Conservation (phyloP, 257 asterid species). For the Przewalskia tangutica region DNA sequence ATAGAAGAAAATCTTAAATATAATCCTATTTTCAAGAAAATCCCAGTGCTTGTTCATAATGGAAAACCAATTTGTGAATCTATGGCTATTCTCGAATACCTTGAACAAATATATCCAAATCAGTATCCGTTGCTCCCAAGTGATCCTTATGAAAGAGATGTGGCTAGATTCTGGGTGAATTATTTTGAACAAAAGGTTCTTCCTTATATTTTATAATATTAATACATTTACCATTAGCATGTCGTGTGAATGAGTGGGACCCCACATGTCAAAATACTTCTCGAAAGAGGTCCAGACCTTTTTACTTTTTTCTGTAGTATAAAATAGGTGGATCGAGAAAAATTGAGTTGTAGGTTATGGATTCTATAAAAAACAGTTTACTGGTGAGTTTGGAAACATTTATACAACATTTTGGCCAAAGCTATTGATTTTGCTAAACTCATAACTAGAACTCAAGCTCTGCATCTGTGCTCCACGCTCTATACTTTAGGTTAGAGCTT, state of each 20-base stretch:
- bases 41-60: constrained; percentile 6
- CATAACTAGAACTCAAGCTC: no score
- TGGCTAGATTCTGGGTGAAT: constrained; percentile 9
- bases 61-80: constrained; percentile 14
- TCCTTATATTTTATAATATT: no score
- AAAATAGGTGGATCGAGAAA: not conserved
- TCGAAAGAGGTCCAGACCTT: not conserved
- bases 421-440: no score
- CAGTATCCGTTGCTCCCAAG: constrained; percentile 8
- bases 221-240: no score
- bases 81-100: constrained; percentile 5
- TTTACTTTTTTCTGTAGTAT: not conserved
- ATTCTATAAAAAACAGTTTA: no score
- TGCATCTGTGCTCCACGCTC: no score
- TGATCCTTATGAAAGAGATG: constrained; percentile 6
- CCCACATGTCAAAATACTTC: no score
- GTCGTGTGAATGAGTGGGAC: not conserved
- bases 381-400: no score
- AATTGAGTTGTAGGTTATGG: no score
- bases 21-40: no score
- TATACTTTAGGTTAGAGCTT: no score
- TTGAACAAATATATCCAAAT: constrained; percentile 10
- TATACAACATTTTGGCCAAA: no score
- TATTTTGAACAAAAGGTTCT: constrained; percentile 7
- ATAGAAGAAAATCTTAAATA: constrained; percentile 15